phyloP scores from a whole-genome alignment of 768 basidiomycete genomes.

The Boletus vinaceobasis region DNA sequence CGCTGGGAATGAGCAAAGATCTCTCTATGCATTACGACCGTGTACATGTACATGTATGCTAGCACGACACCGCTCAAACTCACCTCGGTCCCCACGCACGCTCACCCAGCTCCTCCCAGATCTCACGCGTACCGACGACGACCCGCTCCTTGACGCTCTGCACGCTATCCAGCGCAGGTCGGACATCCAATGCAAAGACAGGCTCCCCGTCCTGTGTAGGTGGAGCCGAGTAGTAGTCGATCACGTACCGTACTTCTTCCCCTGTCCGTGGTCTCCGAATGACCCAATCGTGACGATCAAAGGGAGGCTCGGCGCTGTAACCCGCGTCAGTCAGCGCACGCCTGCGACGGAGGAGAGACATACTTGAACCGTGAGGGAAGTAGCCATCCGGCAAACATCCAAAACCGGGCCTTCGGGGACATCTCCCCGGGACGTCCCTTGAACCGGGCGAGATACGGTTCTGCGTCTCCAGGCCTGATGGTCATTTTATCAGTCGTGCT shows the following conservation, averaged over 20 bases:
- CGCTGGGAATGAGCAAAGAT: neutral
- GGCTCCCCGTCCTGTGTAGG: conserved; percentile 88
- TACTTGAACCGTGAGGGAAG: conserved; percentile 90
- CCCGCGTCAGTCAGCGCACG: conserved; percentile 2
- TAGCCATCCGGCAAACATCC: conserved; percentile 83
- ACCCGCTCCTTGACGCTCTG: conserved; percentile 75
- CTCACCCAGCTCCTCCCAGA: conserved; percentile 47
- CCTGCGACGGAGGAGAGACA: conserved; percentile 24
- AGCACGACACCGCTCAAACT: conserved; percentile 5
- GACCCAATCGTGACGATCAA: conserved; percentile 98
- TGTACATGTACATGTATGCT: conserved; percentile 9
- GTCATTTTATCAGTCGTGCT: neutral
- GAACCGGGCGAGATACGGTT: conserved; percentile 77
- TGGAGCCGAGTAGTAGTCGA: conserved; percentile 97
- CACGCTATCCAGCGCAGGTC: conserved; percentile 88
- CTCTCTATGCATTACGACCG: conserved; percentile 3
- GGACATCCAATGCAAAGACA: conserved; percentile 92
- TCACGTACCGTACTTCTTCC: conserved; percentile 90
- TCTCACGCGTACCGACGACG: conserved; percentile 62
- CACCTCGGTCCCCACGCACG: conserved; percentile 27
- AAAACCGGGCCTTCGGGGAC: conserved; percentile 90
- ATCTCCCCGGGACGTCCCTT: conserved; percentile 89
- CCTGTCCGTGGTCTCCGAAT: conserved; percentile 76
- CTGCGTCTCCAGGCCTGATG: conserved; percentile 49
- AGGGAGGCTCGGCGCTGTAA: conserved; percentile 81